A percentile compares a stretch with the other conserved stretches of the same genome.
Evolutionary conservation across 1,139 yeast genomes (phyloP).

Genomic region (Arxiozyma bovina): DNA sequence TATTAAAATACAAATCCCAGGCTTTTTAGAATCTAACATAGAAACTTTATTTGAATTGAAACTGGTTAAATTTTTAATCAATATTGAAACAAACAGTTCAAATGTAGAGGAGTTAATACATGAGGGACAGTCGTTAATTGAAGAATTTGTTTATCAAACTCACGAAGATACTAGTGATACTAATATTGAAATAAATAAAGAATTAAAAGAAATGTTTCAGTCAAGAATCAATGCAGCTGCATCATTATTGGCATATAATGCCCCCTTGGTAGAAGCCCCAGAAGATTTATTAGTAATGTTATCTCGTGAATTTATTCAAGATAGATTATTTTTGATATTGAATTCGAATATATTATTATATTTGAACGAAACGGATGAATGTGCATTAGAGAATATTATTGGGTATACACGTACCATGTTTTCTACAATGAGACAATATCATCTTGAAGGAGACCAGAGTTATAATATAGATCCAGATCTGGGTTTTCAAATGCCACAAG

Average conservation of each 20-base stretch:
- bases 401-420: conserved; percentile 29
- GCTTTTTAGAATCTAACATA: conserved; percentile 36
- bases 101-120: not conserved
- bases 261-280: conserved; percentile 34
- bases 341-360: conserved; percentile 21
- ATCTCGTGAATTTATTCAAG: conserved; percentile 24
- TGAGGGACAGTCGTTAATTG: conserved; percentile 41
- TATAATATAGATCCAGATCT: not conserved
- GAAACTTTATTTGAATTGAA: conserved; percentile 45
- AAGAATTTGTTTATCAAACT: conserved; percentile 30
- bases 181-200: conserved; percentile 14
- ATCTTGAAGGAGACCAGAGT: not conserved
- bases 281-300: conserved; percentile 22
- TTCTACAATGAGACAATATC: conserved; percentile 10
- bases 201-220: conserved; percentile 24
- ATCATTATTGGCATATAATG: conserved; percentile 44
- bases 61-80: conserved; percentile 39
- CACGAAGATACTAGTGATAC: not conserved
- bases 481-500: not conserved
- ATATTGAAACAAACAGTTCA: conserved; percentile 27
- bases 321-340: conserved; percentile 25
- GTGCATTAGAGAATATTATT: conserved; percentile 25
- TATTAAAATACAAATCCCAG: conserved; percentile 40
- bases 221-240: conserved; percentile 37
- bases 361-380: conserved; percentile 23